Evolutionary conservation across 2,329 filamentous ascomycete species (phyloP), one percentile per base, ranked within the genome.

Genomic region (Penicillium capsulatum): DNA sequence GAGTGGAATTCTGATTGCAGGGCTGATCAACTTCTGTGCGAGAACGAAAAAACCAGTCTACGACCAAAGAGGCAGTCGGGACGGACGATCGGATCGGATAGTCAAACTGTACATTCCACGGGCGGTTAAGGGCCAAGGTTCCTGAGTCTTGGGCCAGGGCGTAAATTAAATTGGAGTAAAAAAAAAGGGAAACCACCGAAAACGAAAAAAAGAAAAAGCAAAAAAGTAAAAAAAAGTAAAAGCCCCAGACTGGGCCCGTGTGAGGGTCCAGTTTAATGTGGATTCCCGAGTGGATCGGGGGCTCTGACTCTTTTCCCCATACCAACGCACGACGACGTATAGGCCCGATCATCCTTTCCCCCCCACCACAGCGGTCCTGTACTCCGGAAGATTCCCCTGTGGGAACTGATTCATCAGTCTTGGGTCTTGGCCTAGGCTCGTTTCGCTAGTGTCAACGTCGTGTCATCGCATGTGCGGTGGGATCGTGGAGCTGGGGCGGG

Each of bases 371-470:
- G 19, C 19, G 19, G 19, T 22, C 19, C 19, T 22, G 19, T 38
- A 39, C 47, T 48, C 49, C 51, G 47, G 49, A 49, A 47, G 41
- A 54, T 53, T 53, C 45, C 50, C 41, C 39, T 36, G 34, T 36
- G 46, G 34, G 34, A 22, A 22, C 46, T 54, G 51, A 53, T 52
- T 53, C 42, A 48, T 45, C 36, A 44, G 48, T 45, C 45, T 45
- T 45, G 39, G 40, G 42, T 46, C 37, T 44, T 38, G 31, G 34
- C 36, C 50, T 55, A 57, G 47, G 46, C 57, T 54, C 45, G 33
- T 53, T 59, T 59, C 50, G 50, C 55, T 58, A 55, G 57, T 60
- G 58, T 63, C 59, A 64, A 63, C 57, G 59, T 62, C 58, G 60
- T 64, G 61, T 61, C 59, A 62, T 60, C 51, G 52, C 54, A 60